phyloP scores from a whole-genome alignment of 1,284 basidiomycete genomes.

The Heterobasidion annosum region DNA sequence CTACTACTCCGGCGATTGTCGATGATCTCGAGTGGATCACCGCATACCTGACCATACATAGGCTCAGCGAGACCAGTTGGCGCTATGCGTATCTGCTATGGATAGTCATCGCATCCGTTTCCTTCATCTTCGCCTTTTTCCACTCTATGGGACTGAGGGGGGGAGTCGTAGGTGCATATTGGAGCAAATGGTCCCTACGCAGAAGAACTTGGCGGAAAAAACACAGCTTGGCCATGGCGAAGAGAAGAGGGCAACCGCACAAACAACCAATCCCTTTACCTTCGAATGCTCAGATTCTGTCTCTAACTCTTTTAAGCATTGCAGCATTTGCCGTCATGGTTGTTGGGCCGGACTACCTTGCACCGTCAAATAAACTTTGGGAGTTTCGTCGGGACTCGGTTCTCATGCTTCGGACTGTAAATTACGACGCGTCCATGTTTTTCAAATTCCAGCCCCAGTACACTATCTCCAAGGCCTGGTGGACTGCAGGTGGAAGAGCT shows the following conservation, averaged over 20 bases:
- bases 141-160: conserved; percentile 31
- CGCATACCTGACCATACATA: conserved; percentile 45
- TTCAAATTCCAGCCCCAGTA: conserved; percentile 37
- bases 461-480: conserved; percentile 66
- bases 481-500: conserved; percentile 68
- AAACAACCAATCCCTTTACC: conserved; percentile 44
- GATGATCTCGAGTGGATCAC: conserved; percentile 45
- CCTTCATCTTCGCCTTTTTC: conserved; percentile 28
- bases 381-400: conserved; percentile 18
- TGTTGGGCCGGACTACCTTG: conserved; percentile 70
- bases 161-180: conserved; percentile 37
- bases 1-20: conserved; percentile 32
- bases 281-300: conserved; percentile 52
- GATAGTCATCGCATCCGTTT: conserved; percentile 34
- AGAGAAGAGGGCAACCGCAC: conserved; percentile 23
- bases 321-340: conserved; percentile 39
- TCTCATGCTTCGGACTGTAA: conserved; percentile 17
- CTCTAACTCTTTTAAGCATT: conserved; percentile 31
- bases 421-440: conserved; percentile 12
- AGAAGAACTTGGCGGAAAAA: conserved; percentile 41
- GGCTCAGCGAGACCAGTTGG: conserved; percentile 37
- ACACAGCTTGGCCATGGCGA: conserved; percentile 22
- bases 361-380: conserved; percentile 43
- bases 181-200: conserved; percentile 47
- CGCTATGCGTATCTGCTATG: conserved; percentile 51